phyloP scores from a whole-genome alignment of 148 eudicot genomes.

The Suaeda aralocaspica region DNA sequence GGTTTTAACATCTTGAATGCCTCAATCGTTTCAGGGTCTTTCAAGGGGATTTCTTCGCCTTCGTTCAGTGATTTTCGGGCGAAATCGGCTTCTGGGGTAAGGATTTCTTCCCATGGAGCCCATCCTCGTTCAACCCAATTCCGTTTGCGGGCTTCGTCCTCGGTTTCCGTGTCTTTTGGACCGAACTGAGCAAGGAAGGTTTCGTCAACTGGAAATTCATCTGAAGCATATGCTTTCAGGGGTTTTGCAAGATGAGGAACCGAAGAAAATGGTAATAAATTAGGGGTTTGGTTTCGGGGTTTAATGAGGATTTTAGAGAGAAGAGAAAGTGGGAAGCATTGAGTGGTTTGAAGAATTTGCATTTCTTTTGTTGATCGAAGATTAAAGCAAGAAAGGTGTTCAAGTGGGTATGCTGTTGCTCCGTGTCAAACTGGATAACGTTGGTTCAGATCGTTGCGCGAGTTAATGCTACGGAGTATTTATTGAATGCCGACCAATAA shows the following conservation, averaged over 20 bases:
- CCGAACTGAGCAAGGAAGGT: conserved; percentile 64
- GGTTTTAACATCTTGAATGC: conserved; percentile 88
- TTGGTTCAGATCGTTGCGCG: too few relatives aligned
- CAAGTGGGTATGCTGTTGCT: too few relatives aligned
- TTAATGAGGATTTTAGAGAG: conserved; percentile 39
- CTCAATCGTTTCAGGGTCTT: conserved; percentile 71
- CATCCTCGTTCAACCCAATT: conserved; percentile 91
- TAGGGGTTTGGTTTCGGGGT: conserved; percentile 29
- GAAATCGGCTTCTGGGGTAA: conserved; percentile 78
- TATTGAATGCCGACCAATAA: too few relatives aligned
- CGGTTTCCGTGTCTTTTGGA: conserved; percentile 56
- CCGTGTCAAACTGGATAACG: too few relatives aligned
- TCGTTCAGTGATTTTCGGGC: conserved; percentile 72
- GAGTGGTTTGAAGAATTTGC: conserved; percentile 53
- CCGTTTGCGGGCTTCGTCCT: conserved; percentile 73
- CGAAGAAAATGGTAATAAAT: conserved; percentile 2
- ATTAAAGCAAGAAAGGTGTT: too few relatives aligned
- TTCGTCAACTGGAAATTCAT: conserved; percentile 85
- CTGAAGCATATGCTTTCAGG: conserved; percentile 41
- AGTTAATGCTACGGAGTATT: too few relatives aligned
- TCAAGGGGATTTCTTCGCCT: conserved; percentile 78
- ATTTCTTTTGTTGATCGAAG: too few relatives aligned
- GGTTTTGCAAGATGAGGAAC: conserved; percentile 12
- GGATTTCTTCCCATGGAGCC: conserved; percentile 99
- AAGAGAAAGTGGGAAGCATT: conserved; percentile 24